Evolutionary conservation across 257 asterid species (phyloP), one percentile per base, ranked within the genome.

Genomic region (Perilla frutescens): DNA sequence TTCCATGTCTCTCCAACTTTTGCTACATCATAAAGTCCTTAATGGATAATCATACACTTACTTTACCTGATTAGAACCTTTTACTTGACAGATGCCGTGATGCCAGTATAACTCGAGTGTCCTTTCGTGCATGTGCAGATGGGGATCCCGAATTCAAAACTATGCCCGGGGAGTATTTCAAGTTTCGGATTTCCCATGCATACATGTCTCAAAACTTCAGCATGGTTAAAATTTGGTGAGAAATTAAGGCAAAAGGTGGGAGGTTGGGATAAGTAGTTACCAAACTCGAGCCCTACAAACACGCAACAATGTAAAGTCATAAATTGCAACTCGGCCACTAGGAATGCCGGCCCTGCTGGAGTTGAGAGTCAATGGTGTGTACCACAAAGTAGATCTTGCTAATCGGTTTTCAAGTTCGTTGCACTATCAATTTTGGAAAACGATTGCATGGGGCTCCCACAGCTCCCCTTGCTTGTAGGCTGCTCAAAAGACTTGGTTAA

Each of bases 31-130:
- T 70, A 48, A 77, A 71, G 80, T 67, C 76, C 73, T 78, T 63
- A 67, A 79, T 54, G 83, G 63, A 81, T 77, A 48, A 87, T 83
- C 84, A 87, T 84, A 59, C 40, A 56, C 66, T 63, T 68, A 29
- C 82, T 74, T 70, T 71, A 36, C 61, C 76, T 76, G 81, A 75
- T 78, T 75, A 67, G 45, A 72, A 77, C 76, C 60, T 75, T 74
- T 77, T 71, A 66, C 83, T 58, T 47, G 80, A 75, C 82, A 63
- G 68, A 29, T 76, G 81, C 76, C 50, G 44, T 40, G 54, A 55
- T 70, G 77, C 71, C 79, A 50, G 54, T 44, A 14, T 8, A 71
- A 71, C 79, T 61, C 20, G 13, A 48, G 58, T 71, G 50, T 44
- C 62, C 65, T 45, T 72, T 57, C 60, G 15, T 76, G 71, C 78